These are phyloP conservation scores for Apiospora sp. DNA, from an alignment of 2,329 filamentous ascomycete genomes.

Conservation along the genomic window DNA sequence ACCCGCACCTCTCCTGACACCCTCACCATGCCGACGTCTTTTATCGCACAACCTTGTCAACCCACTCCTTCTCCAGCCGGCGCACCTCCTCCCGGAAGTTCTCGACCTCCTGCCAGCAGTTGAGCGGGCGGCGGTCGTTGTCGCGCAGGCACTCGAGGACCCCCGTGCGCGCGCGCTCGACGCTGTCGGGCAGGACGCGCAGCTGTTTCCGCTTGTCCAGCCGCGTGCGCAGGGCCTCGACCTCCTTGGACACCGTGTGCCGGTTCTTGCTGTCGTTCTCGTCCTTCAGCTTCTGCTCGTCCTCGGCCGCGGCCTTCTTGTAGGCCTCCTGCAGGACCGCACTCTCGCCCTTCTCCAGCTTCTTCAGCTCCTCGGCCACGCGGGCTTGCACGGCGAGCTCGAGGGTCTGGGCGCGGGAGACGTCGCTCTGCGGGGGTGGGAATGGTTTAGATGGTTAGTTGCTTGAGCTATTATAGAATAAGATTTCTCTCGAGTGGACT, in stretches of 20 bases:
- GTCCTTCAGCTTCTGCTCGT: conserved; percentile 38
- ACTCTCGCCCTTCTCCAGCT: conserved; percentile 75
- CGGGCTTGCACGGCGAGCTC: conserved; percentile 90
- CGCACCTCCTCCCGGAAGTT: conserved; percentile 89
- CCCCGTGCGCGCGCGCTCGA: conserved; percentile 77
- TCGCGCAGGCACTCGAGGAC: conserved; percentile 82
- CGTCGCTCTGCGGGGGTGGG: conserved; percentile 73
- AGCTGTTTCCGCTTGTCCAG: conserved; percentile 71
- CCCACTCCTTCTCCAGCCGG: conserved; percentile 85
- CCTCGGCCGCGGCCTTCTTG: conserved; percentile 56
- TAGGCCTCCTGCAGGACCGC: conserved; percentile 74
- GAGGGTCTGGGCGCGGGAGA: conserved; percentile 80
- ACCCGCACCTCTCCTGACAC: neutral
- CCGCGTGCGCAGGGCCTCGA: conserved; percentile 64
- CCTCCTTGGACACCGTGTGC: conserved; percentile 65
- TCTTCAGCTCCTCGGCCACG: conserved; percentile 84
- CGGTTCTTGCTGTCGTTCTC: conserved; percentile 44
- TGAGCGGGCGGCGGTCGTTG: conserved; percentile 86
- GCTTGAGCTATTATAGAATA: neutral
- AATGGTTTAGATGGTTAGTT: conserved; percentile 21
- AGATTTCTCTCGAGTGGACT: conserved; percentile 25
- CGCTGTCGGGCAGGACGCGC: conserved; percentile 72
- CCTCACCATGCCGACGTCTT: neutral
- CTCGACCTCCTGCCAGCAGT: conserved; percentile 95
- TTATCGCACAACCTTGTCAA: conserved; percentile 75